phyloP scores from a whole-genome alignment of 202 grass and related monocot species.

The Zoysia matrella region DNA sequence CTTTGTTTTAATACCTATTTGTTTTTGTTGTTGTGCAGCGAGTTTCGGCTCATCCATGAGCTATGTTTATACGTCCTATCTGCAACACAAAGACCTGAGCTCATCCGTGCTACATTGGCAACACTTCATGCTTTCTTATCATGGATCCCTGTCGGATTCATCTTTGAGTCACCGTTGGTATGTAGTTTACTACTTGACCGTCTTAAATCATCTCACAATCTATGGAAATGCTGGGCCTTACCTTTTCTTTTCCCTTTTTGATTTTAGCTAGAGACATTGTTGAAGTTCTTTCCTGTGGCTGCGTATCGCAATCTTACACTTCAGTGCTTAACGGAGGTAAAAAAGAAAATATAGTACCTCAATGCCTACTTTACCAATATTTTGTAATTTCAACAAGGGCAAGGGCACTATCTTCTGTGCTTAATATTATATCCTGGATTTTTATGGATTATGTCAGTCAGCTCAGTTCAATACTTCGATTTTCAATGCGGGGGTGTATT shows the following conservation, averaged over 20 bases:
- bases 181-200: constrained; percentile 33
- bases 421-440: neutral
- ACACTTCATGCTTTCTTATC: constrained; percentile 99
- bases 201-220: constrained; percentile 20
- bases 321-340: constrained; percentile 98
- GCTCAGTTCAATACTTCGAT: neutral
- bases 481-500: too few relatives aligned
- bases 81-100: constrained; percentile 89
- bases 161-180: constrained; percentile 98
- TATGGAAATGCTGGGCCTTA: constrained; percentile 22
- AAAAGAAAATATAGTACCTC: neutral
- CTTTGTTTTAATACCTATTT: constrained; percentile 26
- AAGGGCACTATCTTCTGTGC: constrained; percentile 2
- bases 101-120: constrained; percentile 93
- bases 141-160: constrained; percentile 98
- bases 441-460: neutral
- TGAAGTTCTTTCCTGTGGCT: constrained; percentile 52
- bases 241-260: constrained; percentile 17
- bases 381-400: constrained; percentile 30
- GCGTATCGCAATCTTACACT: constrained; percentile 98
- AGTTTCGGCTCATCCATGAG: constrained; percentile 99
- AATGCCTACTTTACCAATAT: constrained; percentile 15
- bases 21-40: constrained; percentile 62
- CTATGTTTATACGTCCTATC: constrained; percentile 98
- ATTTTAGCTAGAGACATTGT: constrained; percentile 66